phyloP scores from a whole-genome alignment of 2,329 filamentous ascomycete species.

The Xylaria hypoxylon region DNA sequence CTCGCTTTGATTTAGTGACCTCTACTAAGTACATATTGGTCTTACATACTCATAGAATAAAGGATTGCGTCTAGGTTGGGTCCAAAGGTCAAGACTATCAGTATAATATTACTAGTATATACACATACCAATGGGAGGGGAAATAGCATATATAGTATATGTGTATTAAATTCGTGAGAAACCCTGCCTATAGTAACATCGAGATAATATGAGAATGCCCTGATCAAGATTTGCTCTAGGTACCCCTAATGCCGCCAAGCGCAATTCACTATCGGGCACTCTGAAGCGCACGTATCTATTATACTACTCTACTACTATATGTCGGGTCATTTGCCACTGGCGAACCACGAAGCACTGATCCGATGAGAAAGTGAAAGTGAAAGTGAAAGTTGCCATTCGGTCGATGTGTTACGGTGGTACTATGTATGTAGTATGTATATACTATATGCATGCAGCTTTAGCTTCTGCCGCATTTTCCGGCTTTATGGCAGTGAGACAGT shows the following conservation, averaged over 20 bases:
- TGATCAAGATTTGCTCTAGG: constrained; percentile 8
- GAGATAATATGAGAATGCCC: constrained; percentile 20
- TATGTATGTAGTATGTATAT: too few relatives aligned
- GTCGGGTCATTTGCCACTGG: constrained; percentile 10
- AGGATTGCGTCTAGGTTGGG: constrained; percentile 19
- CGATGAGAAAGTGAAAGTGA: not conserved
- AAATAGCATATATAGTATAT: not conserved
- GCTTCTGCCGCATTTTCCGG: constrained; percentile 20
- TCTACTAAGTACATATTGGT: not conserved
- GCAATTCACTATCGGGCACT: not conserved
- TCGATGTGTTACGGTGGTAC: constrained; percentile 18
- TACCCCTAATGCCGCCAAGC: constrained; percentile 27
- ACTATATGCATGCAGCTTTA: constrained; percentile 25
- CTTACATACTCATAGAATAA: not conserved
- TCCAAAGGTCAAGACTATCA: too few relatives aligned
- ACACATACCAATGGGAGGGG: not conserved
- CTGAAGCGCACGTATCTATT: not conserved
- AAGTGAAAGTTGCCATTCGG: constrained; percentile 7
- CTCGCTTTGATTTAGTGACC: not conserved
- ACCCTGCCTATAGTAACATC: constrained; percentile 22
- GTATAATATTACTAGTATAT: too few relatives aligned
- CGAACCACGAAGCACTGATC: constrained; percentile 16
- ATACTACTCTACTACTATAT: not conserved
- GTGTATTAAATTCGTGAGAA: constrained; percentile 7
- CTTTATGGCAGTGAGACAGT: constrained; percentile 11